Evolutionary conservation across 306 rosid species (phyloP).

Genomic region (Oemleria cerasiformis): DNA sequence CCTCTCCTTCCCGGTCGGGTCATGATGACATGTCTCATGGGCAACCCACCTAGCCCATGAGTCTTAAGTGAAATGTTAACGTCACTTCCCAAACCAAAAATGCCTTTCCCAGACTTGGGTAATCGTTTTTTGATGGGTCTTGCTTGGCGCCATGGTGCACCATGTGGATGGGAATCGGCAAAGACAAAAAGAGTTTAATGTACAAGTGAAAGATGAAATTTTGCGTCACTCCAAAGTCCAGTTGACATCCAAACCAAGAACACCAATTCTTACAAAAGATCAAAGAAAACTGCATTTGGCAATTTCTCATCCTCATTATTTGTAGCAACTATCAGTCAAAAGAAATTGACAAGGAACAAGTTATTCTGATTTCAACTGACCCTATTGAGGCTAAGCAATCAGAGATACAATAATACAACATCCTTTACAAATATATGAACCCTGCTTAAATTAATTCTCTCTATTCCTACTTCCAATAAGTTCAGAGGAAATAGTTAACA

Average conservation of each 20-base stretch:
- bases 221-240: too few species aligned
- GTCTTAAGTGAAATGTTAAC: too few species aligned
- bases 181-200: too few species aligned
- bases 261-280: background rate
- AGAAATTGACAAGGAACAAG: constrained; percentile 2
- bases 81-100: too few species aligned
- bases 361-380: constrained; percentile 37
- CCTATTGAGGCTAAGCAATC: constrained; percentile 38
- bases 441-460: constrained; percentile 17
- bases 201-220: too few species aligned
- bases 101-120: too few species aligned
- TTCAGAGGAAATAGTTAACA: constrained; percentile 33
- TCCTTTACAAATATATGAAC: constrained; percentile 41
- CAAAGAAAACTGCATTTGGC: background rate
- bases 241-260: background rate
- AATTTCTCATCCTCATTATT: background rate
- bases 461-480: constrained; percentile 33
- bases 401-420: constrained; percentile 44
- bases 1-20: too few species aligned
- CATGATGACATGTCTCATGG: too few species aligned
- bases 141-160: too few species aligned
- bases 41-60: too few species aligned
- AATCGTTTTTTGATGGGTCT: too few species aligned
- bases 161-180: too few species aligned
- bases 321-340: constrained; percentile 2